Evolutionary conservation across 2,329 filamentous ascomycete species (phyloP), one percentile per base, ranked within the genome.

Genomic region (Xenosphaeropsis pyriputrescens): DNA sequence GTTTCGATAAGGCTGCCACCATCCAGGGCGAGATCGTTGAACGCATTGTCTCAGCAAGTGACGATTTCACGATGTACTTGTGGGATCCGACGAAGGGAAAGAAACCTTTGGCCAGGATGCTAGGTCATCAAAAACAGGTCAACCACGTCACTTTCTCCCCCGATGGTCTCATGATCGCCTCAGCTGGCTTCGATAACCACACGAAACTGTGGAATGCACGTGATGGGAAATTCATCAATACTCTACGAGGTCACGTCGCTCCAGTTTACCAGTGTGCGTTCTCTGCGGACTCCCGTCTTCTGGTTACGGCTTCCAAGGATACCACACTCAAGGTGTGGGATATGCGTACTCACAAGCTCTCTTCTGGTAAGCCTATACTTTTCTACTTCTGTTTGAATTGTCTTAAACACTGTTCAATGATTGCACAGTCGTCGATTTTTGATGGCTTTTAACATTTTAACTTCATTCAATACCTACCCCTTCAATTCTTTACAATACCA

Each of bases 301-400:
- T 96, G 4, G 88, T 93, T 12, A 93, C 85, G 22, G 82, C 73
- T 2, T 88, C 80, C 43, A 93, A 93, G 57, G 91, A 96, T 55
- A 91, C 85, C 2, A 96, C 91, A 0, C 62, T 96, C 35, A 96
- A 94, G 56, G 83, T 93, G 5, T 98, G 89, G 88, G 86, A 93
- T 51, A 82, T 94, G 55, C 70, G 79, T 43, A 85, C 81, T 2
- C 82, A 79, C 36, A 94, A 93, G 59, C 62, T 98, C 41, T 73
- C 76, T 3, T 63, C 64, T 35, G 53, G 54, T 56, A 47, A 41
- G 48, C 45, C 40, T 16, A 33, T n/a, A 22, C 17, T 36, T 29
- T 39, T 12, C 17, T 19, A 5, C 19, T 16, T 33, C n/a, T n/a
- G n/a, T n/a, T n/a, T n/a, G n/a, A n/a, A n/a, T n/a, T n/a, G n/a